phyloP scores from a whole-genome alignment of 169 alveolate species.

The Eimeria tenella region DNA sequence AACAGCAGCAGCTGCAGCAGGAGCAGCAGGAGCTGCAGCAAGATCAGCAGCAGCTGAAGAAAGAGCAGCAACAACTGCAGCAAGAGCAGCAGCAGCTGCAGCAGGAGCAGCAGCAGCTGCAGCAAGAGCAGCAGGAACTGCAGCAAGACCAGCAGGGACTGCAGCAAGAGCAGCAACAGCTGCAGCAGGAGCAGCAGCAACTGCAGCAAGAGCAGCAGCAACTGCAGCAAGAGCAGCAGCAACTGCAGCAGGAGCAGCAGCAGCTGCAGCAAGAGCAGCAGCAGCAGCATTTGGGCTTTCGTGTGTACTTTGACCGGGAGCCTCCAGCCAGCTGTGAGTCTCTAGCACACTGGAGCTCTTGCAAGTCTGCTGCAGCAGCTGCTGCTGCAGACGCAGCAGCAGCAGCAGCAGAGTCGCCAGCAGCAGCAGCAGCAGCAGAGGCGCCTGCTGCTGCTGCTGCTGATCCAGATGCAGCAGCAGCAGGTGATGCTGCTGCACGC shows the following conservation, averaged over 20 bases:
- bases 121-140: conserved; percentile 4
- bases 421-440: not conserved
- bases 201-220: too few species aligned
- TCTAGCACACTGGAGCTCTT: not conserved
- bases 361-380: too few species aligned
- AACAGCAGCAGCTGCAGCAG: too few species aligned
- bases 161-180: too few species aligned
- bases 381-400: too few species aligned
- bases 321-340: conserved; percentile 5
- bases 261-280: not conserved
- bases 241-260: not conserved
- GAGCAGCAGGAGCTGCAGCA: too few species aligned
- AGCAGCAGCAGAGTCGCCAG: not conserved
- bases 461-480: not conserved
- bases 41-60: too few species aligned
- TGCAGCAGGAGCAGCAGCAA: too few species aligned
- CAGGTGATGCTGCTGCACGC: not conserved
- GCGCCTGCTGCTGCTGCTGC: conserved; percentile 2
- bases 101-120: not conserved
- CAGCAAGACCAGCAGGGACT: not conserved
- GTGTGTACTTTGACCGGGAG: not conserved
- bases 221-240: not conserved
- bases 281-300: not conserved
- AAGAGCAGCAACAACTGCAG: too few species aligned
- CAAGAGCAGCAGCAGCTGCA: too few species aligned